Percentiles rank a stretch among this genome's conserved stretches.
These are phyloP conservation scores for Clathrus columnatus DNA, from an alignment of 768 basidiomycete genomes.

Conservation along the genomic window DNA sequence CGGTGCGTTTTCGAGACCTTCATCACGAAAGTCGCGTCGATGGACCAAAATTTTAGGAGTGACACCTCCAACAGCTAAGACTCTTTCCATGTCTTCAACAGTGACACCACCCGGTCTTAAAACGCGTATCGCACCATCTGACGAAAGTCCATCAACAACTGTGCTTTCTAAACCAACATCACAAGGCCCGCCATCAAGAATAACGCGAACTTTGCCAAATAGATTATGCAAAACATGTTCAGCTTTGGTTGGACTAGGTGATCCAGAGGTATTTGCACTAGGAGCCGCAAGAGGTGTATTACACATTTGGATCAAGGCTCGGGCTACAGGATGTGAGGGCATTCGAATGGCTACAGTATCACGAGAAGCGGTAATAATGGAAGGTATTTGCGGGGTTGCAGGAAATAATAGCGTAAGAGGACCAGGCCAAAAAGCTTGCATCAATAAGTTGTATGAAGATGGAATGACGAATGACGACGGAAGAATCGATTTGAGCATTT, in stretches of 20 bases:
- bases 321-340: slow-evolving; percentile 89
- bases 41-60: slow-evolving; percentile 57
- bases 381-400: slow-evolving; percentile 45
- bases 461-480: slow-evolving; percentile 58
- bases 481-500: slow-evolving; percentile 73
- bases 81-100: slow-evolving; percentile 73
- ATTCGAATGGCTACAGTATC: slow-evolving; percentile 84
- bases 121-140: slow-evolving; percentile 69
- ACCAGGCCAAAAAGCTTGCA: slow-evolving; percentile 90
- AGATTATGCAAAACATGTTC: slow-evolving; percentile 80
- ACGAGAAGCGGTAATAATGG: slow-evolving; percentile 72
- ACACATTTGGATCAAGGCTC: slow-evolving; percentile 73
- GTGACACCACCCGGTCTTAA: slow-evolving; percentile 89
- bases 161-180: slow-evolving; percentile 92
- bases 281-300: slow-evolving; percentile 84
- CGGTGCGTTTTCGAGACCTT: slow-evolving; percentile 64
- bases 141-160: slow-evolving; percentile 74
- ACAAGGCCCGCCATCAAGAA: slow-evolving; percentile 90
- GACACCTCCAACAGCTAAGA: slow-evolving; percentile 25
- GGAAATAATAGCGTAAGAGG: slow-evolving; percentile 90
- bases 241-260: slow-evolving; percentile 87
- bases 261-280: slow-evolving; percentile 89
- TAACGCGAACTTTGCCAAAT: slow-evolving; percentile 56
- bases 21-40: slow-evolving; percentile 65
- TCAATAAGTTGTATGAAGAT: slow-evolving; percentile 59